Base-by-base conservation (phyloP, 495 filamentous ascomycete species). In the Pseudomonodictys pantanalensis region DNA sequence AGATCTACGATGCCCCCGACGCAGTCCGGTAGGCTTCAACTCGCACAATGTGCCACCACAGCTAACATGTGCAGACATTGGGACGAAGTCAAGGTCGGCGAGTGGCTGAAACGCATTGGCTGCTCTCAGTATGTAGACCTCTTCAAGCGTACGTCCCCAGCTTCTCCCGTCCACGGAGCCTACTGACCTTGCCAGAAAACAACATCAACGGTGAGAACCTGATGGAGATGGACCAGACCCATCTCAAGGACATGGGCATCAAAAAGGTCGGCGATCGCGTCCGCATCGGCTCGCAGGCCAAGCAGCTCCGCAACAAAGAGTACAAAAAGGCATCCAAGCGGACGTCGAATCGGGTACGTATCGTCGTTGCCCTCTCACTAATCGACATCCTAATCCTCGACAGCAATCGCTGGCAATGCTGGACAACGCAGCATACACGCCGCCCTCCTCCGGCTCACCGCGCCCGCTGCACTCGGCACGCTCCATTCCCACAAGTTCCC, bases 231-330 rank as follows among this genome's bases (percentile, higher is more conserved):
- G 93, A 99, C 71, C 95, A 97, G 76, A 85, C 88, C 50, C 90
- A 93, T 44, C 80, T 99, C 55, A 95, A 97, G 73, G 93, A 99
- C 68, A 92, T 99, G 83, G 93, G 93, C 24, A 90, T 99, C 61
- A 95, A 97, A 63, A 99, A 96, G 73, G 87, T 99, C 53, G 93
- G 93, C 46, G 95, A 99, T 73, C 84, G 95, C 32, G 91, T 99
- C n/a, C 86, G 93, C 59, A 87, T 99, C 90, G 72, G 83, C 88
- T 67, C 89, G 83, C 62, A 96, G 55, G 73, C 96, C 66, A 97
- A 97, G 78, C 86, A 92, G 67, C 83, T 99, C 25, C 79, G 93
- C 56, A 91, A 86, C 56, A 91, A 86, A 69, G 85, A 91, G 3
- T 89, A 89, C 67, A 84, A 88, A 54, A 90, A 89, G 68, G 86